Evolutionary conservation across 306 rosid genomes (phyloP), one percentile per base, ranked within the genome.

Genomic region (Carpinus viminea): DNA sequence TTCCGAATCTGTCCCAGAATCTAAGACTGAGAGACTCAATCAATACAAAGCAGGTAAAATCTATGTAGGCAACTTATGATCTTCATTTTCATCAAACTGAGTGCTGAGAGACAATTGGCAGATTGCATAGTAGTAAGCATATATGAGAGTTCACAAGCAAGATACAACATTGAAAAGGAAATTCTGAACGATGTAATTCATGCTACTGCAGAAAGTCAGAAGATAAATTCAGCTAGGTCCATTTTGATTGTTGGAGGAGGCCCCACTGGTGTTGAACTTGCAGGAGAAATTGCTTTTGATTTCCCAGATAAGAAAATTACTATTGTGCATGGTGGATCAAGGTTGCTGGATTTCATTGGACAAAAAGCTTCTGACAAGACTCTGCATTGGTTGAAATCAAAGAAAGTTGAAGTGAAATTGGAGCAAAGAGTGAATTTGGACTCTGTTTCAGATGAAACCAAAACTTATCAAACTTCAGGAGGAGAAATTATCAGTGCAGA

Each of bases 171-270:
- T 59, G 38, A 59, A 10, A 59, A 26, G 65, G 21, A 59, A 20
- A 50, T n/a, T 11, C 47, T 54, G 68, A 77, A 80, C 70, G 31
- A 68, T 79, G 47, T 68, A 59, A 57, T 57, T 55, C 82, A 70
- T 82, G 55, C 62, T 59, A n/a, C 83, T 74, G 72, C 91, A 92
- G 98, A 92, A 66, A 69, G 81, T 74, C 82, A 73, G 60, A 89
- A 86, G 89, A 94, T 94, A 69, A 84, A 78, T 68, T 83, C 91
- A 11, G 88, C 98, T 54, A 64, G 26, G 7, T 90, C 97, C 68
- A 84, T 94, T 79, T 83, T 94, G 85, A 87, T 94, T 64, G 86
- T 94, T 72, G 98, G 94, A 76, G 98, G 98, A 18, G 98, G 98
- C 66, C 98, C 96, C 26, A 88, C 89, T 12, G 98, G 98, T 56